phyloP scores from a whole-genome alignment of 2,329 filamentous ascomycete species.

The Aspergillus ochraceus region DNA sequence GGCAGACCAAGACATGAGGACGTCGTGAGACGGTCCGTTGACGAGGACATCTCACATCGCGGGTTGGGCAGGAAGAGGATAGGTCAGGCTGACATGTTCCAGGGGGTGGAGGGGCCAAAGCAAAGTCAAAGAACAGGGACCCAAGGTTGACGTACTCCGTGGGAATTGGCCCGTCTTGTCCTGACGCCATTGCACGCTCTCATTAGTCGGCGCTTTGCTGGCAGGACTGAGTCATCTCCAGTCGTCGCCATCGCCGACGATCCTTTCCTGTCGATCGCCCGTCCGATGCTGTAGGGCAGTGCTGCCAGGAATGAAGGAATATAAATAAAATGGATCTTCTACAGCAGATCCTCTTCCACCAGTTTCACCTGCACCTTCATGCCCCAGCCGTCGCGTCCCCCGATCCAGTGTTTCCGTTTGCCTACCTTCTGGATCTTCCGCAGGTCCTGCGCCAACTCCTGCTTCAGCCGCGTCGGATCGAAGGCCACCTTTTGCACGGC shows the following conservation, averaged over 20 bases:
- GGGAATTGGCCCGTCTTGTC: neutral
- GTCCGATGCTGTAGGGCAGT: neutral
- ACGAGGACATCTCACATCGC: neutral
- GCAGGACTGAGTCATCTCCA: neutral
- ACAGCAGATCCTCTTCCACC: conserved; percentile 8
- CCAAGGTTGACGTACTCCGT: neutral
- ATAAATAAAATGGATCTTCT: neutral
- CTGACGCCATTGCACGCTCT: neutral
- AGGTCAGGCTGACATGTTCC: neutral
- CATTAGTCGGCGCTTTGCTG: neutral
- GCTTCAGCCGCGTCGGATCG: conserved; percentile 25
- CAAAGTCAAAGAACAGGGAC: neutral
- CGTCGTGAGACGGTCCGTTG: neutral
- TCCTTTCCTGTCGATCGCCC: neutral
- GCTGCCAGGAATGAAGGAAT: too few species aligned
- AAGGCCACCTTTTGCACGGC: conserved; percentile 23
- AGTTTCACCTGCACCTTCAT: conserved; percentile 20
- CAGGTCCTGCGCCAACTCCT: conserved; percentile 23
- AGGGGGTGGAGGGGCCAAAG: neutral
- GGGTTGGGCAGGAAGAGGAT: neutral
- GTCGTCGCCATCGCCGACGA: neutral
- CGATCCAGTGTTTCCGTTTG: conserved; percentile 39
- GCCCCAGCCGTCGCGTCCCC: conserved; percentile 30
- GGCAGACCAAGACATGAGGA: neutral
- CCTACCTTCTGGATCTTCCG: conserved; percentile 36